Evolutionary conservation across 306 rosid genomes (phyloP).

Genomic region (Ormosia emarginata): DNA sequence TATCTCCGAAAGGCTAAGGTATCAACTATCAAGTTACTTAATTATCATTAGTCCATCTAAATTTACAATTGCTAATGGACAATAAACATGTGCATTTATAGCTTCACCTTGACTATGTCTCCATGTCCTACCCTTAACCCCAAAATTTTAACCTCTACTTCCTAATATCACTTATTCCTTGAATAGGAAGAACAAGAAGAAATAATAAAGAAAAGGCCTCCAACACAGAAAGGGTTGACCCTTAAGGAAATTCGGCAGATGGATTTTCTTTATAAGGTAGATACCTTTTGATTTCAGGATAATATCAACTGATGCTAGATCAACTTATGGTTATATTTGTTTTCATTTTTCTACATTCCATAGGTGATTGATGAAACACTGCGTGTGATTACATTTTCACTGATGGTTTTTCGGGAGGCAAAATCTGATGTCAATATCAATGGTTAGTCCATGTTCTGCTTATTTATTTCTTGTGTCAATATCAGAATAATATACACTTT

Average conservation of each 20-base stretch:
- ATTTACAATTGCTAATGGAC: neutral
- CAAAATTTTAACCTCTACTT: neutral
- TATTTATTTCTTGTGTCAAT: neutral
- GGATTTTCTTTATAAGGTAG: constrained; percentile 75
- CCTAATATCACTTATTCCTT: neutral
- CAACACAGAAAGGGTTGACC: constrained; percentile 56
- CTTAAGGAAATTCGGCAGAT: constrained; percentile 71
- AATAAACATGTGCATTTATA: neutral
- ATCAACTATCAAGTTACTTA: neutral
- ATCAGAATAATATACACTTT: neutral
- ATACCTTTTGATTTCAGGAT: neutral
- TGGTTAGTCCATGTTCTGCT: constrained; percentile 42
- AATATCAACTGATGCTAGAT: neutral
- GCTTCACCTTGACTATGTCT: neutral
- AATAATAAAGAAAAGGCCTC: constrained; percentile 57
- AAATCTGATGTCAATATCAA: constrained; percentile 58
- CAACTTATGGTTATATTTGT: neutral
- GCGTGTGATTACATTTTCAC: constrained; percentile 76
- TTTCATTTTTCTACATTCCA: neutral
- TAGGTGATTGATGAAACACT: constrained; percentile 90
- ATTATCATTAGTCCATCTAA: neutral
- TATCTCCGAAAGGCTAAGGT: constrained; percentile 73
- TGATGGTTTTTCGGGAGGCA: constrained; percentile 78
- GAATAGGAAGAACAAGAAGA: constrained; percentile 79
- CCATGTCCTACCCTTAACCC: neutral